Percentiles rank a stretch among this genome's conserved stretches.
phyloP scores from a whole-genome alignment of 1,284 basidiomycete species.

The Heterobasidion irregulare region DNA sequence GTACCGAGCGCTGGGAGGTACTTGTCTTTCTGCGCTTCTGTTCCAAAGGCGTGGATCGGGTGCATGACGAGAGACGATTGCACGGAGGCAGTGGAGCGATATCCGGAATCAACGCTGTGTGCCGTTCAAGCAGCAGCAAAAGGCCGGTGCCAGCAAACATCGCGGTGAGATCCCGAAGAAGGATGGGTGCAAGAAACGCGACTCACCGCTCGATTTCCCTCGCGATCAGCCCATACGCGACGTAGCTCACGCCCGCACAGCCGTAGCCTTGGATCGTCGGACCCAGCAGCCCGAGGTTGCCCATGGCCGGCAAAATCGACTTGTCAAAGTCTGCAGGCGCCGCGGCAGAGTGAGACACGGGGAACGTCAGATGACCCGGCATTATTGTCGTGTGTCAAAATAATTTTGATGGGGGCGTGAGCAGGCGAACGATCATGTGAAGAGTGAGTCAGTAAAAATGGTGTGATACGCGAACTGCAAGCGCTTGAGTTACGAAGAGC shows the following conservation, averaged over 20 bases:
- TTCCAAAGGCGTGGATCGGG: slow-evolving; percentile 90
- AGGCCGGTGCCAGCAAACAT: neutral
- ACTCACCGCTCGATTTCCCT: slow-evolving; percentile 84
- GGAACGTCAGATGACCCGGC: neutral
- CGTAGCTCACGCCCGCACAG: slow-evolving; percentile 88
- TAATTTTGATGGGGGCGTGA: neutral
- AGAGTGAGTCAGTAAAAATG: neutral
- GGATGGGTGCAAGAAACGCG: neutral
- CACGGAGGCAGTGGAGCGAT: slow-evolving; percentile 92
- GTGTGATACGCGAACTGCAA: neutral
- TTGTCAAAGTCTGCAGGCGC: slow-evolving; percentile 63
- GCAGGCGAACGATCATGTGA: neutral
- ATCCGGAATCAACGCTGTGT: slow-evolving; percentile 86
- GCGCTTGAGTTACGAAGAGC: neutral
- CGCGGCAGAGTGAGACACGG: neutral
- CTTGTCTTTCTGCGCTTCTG: slow-evolving; percentile 85
- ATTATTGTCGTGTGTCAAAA: neutral
- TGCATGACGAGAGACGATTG: slow-evolving; percentile 99
- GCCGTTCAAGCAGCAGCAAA: neutral
- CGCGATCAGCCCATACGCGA: slow-evolving; percentile 91
- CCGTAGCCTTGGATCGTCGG: slow-evolving; percentile 92
- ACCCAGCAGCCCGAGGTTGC: slow-evolving; percentile 85
- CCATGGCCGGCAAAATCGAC: slow-evolving; percentile 83
- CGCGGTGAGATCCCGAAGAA: neutral
- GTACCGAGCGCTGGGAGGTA: slow-evolving; percentile 80